Percentiles rank a stretch among this genome's conserved stretches.
These are phyloP conservation scores for Dactylellina leptospora DNA, from an alignment of 2,329 filamentous ascomycete species.

Conservation along the genomic window DNA sequence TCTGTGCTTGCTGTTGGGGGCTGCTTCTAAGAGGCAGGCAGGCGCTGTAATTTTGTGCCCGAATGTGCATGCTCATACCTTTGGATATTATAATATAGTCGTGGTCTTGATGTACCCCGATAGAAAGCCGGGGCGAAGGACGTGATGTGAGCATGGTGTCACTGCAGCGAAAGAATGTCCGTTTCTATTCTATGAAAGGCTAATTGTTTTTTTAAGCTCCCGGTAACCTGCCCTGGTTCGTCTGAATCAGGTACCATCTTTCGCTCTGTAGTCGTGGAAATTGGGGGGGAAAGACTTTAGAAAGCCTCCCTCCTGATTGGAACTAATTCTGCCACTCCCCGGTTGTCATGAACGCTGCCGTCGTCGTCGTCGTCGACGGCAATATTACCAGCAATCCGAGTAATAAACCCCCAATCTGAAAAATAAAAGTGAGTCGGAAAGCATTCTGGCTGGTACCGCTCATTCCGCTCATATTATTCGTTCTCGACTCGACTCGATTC, in stretches of 20 bases:
- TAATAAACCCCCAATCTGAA: not conserved
- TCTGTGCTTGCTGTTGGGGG: not conserved
- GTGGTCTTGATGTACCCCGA: slow-evolving; percentile 32
- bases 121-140: not conserved
- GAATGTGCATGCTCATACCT: slow-evolving; percentile 18
- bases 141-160: not conserved
- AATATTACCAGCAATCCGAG: not conserved
- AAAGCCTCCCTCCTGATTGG: slow-evolving; percentile 7
- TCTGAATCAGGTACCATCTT: slow-evolving; percentile 36
- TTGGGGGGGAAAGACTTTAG: not conserved
- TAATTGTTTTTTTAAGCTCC: slow-evolving; percentile 42
- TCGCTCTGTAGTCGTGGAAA: slow-evolving; percentile 6
- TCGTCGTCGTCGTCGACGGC: too few relatives aligned
- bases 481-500: slow-evolving; percentile 38
- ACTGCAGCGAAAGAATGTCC: slow-evolving; percentile 18
- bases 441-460: slow-evolving; percentile 32
- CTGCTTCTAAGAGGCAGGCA: too few relatives aligned
- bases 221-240: slow-evolving; percentile 19
- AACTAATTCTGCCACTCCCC: not conserved
- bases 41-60: not conserved
- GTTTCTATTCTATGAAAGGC: slow-evolving; percentile 39
- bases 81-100: not conserved
- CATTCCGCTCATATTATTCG: slow-evolving; percentile 50
- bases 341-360: slow-evolving; percentile 5
- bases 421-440: not conserved